These are phyloP conservation scores for Gillenia trifoliata DNA, from an alignment of 306 rosid genomes.

Conservation along the genomic window DNA sequence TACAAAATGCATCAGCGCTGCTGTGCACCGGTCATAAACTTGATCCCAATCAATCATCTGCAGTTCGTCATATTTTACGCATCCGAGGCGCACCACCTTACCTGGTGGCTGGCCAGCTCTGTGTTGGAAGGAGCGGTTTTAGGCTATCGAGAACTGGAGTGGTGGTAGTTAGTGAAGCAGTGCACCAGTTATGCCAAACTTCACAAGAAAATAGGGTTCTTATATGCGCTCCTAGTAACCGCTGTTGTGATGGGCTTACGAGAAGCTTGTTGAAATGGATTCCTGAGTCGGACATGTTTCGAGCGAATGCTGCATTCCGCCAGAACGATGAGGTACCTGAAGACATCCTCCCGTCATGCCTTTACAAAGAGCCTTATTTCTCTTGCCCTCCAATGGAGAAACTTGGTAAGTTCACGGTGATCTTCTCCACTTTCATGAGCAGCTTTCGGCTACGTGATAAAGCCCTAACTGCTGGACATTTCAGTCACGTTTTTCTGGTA, in stretches of 20 bases:
- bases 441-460: slow-evolving; percentile 23
- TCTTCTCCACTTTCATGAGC: slow-evolving; percentile 36
- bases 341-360: slow-evolving; percentile 27
- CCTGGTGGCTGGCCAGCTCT: slow-evolving; percentile 15
- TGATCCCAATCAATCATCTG: slow-evolving; percentile 1
- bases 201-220: slow-evolving; percentile 14
- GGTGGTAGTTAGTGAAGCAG: slow-evolving; percentile 21
- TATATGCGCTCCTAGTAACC: slow-evolving; percentile 22
- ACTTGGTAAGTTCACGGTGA: slow-evolving; percentile 27
- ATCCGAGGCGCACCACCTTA: slow-evolving; percentile 29
- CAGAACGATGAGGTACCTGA: slow-evolving; percentile 21
- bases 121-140: not conserved
- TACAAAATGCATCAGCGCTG: slow-evolving; percentile 3
- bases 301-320: slow-evolving; percentile 22
- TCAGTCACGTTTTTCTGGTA: slow-evolving; percentile 29
- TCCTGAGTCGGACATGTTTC: slow-evolving; percentile 24
- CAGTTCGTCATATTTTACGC: slow-evolving; percentile 6
- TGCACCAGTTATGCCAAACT: slow-evolving; percentile 7
- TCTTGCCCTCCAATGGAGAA: slow-evolving; percentile 22
- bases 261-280: slow-evolving; percentile 16
- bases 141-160: slow-evolving; percentile 13
- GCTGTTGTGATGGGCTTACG: slow-evolving; percentile 22
- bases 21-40: not conserved
- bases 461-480: slow-evolving; percentile 30
- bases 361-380: slow-evolving; percentile 20